phyloP scores from a whole-genome alignment of 441 rosid genomes.

The Erodium texanum region DNA sequence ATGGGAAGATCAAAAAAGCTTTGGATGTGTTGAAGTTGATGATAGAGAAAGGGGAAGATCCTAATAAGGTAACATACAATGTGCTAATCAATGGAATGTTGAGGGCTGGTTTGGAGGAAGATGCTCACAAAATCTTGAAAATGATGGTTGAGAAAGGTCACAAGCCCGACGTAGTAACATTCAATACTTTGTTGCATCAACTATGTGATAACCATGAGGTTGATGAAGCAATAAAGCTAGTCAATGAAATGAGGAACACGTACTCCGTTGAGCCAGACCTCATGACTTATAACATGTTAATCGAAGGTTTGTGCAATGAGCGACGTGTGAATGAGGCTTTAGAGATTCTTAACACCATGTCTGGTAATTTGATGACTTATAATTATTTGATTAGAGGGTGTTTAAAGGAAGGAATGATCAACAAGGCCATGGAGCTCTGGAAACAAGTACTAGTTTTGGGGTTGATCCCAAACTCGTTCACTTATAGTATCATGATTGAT shows the following conservation, averaged over 20 bases:
- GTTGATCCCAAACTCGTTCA: constrained; percentile 36
- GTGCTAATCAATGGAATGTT: constrained; percentile 48
- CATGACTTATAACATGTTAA: constrained; percentile 32
- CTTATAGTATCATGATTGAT: constrained; percentile 40
- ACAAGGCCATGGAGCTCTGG: constrained; percentile 54
- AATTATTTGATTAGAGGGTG: constrained; percentile 38
- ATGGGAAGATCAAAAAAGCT: constrained; percentile 42
- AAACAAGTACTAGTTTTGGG: constrained; percentile 33
- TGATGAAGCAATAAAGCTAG: constrained; percentile 49
- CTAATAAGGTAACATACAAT: constrained; percentile 45
- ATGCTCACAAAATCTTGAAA: constrained; percentile 40
- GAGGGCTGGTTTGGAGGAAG: constrained; percentile 35
- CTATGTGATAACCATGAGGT: constrained; percentile 40
- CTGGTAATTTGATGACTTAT: constrained; percentile 37
- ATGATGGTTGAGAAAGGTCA: constrained; percentile 35
- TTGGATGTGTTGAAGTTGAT: constrained; percentile 40
- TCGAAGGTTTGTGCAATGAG: constrained; percentile 35
- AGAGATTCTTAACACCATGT: constrained; percentile 30
- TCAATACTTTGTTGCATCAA: constrained; percentile 47
- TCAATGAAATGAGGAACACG: constrained; percentile 29
- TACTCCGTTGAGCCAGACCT: constrained; percentile 35
- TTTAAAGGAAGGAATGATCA: constrained; percentile 36
- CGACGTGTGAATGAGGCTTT: constrained; percentile 31
- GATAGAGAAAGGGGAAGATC: constrained; percentile 38
- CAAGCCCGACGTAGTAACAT: constrained; percentile 38